Conservation (phyloP, 306 rosid genomes). For the Datisca glomerata region DNA sequence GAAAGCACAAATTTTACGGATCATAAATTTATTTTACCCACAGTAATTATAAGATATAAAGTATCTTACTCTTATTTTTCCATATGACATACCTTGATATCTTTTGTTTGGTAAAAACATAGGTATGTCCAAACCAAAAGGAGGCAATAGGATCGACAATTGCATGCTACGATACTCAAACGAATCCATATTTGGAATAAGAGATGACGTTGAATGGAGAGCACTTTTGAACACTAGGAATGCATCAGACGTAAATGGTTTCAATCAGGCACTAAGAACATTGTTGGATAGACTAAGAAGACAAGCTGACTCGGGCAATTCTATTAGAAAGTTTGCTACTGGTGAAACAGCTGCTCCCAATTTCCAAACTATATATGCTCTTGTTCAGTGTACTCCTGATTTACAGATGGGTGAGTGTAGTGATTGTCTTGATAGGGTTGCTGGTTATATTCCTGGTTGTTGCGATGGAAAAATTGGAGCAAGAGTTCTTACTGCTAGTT, state of each 20-base stretch:
- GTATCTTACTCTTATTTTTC: too few species aligned
- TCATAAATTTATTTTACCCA: too few species aligned
- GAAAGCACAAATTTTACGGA: too few species aligned
- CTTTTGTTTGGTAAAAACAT: too few species aligned
- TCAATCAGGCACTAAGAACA: neutral
- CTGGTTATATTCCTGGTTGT: neutral
- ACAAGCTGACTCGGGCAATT: conserved; percentile 5
- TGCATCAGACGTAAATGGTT: neutral
- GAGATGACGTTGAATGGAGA: rapidly evolving
- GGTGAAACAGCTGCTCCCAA: neutral
- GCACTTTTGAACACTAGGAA: neutral
- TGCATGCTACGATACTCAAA: conserved; percentile 20
- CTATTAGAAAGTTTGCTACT: conserved; percentile 2
- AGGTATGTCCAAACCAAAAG: conserved; percentile 10
- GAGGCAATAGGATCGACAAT: conserved; percentile 12
- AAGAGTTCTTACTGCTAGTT: conserved; percentile 3
- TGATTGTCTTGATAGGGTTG: neutral
- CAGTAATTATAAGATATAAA: too few species aligned
- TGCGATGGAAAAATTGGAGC: conserved; percentile 1
- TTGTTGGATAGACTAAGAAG: neutral
- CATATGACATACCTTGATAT: too few species aligned
- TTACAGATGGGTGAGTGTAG: conserved; percentile 5
- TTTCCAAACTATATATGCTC: conserved; percentile 1
- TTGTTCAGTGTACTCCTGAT: conserved; percentile 13
- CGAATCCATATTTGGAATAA: neutral